These are phyloP conservation scores for Talaromyces liani DNA, from an alignment of 495 filamentous ascomycete genomes.

Conservation along the genomic window DNA sequence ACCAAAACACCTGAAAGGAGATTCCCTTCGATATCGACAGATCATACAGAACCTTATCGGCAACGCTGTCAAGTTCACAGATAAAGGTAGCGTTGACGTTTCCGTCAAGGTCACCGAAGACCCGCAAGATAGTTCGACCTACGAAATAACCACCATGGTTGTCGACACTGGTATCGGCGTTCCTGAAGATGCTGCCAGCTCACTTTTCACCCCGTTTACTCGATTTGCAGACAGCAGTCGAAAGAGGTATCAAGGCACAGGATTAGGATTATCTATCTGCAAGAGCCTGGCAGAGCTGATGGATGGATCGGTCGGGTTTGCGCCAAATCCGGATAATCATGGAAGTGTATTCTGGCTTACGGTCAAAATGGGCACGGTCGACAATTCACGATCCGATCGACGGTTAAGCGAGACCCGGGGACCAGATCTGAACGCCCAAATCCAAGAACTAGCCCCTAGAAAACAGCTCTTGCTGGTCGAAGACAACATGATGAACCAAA, in stretches of 20 bases:
- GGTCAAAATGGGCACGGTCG: conserved; percentile 39
- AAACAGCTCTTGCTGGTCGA: conserved; percentile 51
- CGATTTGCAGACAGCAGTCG: conserved; percentile 77
- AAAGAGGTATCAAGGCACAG: conserved; percentile 72
- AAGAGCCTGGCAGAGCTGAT: conserved; percentile 77
- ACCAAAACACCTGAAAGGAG: conserved; percentile 44
- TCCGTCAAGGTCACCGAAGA: conserved; percentile 44
- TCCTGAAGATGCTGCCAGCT: conserved; percentile 61
- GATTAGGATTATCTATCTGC: conserved; percentile 73
- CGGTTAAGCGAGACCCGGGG: background rate
- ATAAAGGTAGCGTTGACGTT: conserved; percentile 56
- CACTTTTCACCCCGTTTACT: conserved; percentile 78
- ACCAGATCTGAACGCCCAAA: conserved; percentile 12
- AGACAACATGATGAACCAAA: conserved; percentile 58
- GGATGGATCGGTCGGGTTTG: conserved; percentile 63
- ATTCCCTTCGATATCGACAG: conserved; percentile 72
- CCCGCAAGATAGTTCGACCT: conserved; percentile 31
- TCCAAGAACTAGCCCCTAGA: conserved; percentile 25
- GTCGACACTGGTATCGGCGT: conserved; percentile 83
- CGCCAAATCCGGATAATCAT: conserved; percentile 40
- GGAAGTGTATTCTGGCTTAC: conserved; percentile 59
- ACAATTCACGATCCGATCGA: background rate
- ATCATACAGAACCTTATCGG: conserved; percentile 81
- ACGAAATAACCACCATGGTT: conserved; percentile 46
- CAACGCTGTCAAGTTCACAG: conserved; percentile 86